Evolutionary conservation across 495 filamentous ascomycete genomes (phyloP).

Genomic region (Parathielavia appendiculata): DNA sequence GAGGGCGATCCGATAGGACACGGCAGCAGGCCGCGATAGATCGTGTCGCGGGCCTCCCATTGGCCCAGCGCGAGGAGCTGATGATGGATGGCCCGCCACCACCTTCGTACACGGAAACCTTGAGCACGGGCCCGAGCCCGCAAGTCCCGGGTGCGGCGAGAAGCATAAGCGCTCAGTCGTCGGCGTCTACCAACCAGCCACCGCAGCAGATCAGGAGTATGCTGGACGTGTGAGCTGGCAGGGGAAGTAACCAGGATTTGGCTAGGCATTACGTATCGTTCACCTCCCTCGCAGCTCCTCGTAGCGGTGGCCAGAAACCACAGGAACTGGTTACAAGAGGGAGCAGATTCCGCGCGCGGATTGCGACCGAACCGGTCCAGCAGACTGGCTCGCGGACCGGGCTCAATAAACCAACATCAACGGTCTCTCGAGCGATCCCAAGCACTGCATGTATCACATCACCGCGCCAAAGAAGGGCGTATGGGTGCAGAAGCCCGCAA

Average conservation of each 20-base stretch:
- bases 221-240: constrained; percentile 49
- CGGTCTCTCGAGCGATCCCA: too few species aligned
- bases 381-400: too few species aligned
- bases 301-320: too few species aligned
- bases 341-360: too few species aligned
- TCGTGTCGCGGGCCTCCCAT: constrained; percentile 35
- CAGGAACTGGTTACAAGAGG: too few species aligned
- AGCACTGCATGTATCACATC: too few species aligned
- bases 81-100: constrained; percentile 27
- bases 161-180: constrained; percentile 33
- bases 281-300: too few species aligned
- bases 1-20: constrained; percentile 33
- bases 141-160: constrained; percentile 22
- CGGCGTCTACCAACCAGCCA: constrained; percentile 31
- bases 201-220: constrained; percentile 53
- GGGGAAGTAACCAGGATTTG: not conserved
- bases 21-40: constrained; percentile 22
- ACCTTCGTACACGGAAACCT: constrained; percentile 27
- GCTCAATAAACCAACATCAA: too few species aligned
- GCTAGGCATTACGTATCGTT: too few species aligned
- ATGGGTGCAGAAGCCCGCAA: too few species aligned
- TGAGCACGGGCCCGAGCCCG: not conserved
- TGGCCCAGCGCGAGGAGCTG: constrained; percentile 33
- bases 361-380: too few species aligned
- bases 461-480: too few species aligned